Evolutionary conservation across 1,284 basidiomycete genomes (phyloP), one percentile per base, ranked within the genome.

Genomic region (Anthracocystis panici-leucophaei): DNA sequence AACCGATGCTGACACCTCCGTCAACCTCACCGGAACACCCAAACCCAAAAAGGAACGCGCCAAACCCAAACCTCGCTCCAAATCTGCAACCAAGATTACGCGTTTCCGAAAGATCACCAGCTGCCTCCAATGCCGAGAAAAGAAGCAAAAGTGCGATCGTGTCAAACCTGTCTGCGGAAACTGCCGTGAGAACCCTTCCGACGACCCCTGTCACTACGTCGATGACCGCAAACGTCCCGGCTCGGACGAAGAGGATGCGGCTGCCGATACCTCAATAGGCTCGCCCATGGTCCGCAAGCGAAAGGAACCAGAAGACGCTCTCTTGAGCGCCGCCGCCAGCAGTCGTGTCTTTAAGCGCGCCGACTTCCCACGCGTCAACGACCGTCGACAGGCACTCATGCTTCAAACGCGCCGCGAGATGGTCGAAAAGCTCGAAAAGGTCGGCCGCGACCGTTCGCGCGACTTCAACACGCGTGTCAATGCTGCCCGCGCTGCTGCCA

Each of bases 71-170:
- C 74, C 74, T 23, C 75, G 75, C 40, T 71, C 72, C 67, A 78
- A 75, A 46, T 71, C 75, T 3, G 68, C 65, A 20, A 76, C 69
- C 58, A 82, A 82, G 62, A 82, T 81, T 64, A 81, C 74, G 33
- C 79, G 80, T 33, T 78, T 69, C 56, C 65, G 80, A 35, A 79
- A 80, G 63, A 80, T 82, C 56, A 82, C 71, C 29, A 77, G 74
- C 55, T 82, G 80, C 46, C 60, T 79, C 16, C 74, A 76, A 48
- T 82, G 80, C 49, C 65, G 80, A 51, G 79, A 79, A 33, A 75
- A 69, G 65, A 82, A 82, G 71, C 80, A 80, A 61, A 82, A 81
- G 60, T 82, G 80, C 57, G 80, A 82, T 44, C 80, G 80, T 27
- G 65, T 65, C 61, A 73, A 79, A 49, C 80, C 80, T 27, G 58